Base-by-base conservation (phyloP, 192 early-diverging fungal species). In the Thamnidium elegans region DNA sequence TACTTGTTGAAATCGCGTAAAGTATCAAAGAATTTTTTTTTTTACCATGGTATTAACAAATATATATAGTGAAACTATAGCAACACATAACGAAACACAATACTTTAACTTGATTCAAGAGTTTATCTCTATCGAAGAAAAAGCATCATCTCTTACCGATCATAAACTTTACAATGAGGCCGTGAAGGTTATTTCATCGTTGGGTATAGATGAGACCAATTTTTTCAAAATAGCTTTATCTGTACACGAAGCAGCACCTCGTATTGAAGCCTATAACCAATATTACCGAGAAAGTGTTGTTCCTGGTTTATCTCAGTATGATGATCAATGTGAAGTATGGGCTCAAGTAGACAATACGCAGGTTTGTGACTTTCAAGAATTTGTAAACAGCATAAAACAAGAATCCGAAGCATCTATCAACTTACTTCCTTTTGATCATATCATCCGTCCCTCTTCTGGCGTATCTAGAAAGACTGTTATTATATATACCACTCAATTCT, bases 191-290 rank as follows among this genome's bases (percentile, higher is more conserved):
- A 78, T 89, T n/a, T 21, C 75, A 15, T 65, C 72, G 14, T 58
- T 76, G 9, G 70, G 82, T 9, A 65, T 73, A 1, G 65, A 87
- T 13, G 76, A 81, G 13, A 47, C 81, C 39, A 73, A 90, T 34
- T 75, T 92, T n/a, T 64, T 91, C 9, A 81, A 86, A 59, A 79
- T 91, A 17, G 77, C 87, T 15, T 78, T 97, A 11, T 72, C 93
- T 3, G 67, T 89, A 21, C 90, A 89, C 44, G 75, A 74, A 1
- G 64, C 81, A 26, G 92, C 94, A 14, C 93, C 96, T 0, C 80
- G 79, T n/a, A 85, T 97, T 23, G 81, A 91, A 66, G 85, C 94
- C 0, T 84, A 88, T 61, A 89, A 95, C 72, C 91, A 92, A 53
- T 83, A 86, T 26, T 97, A 96, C 78, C 67, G 79, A n/a, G 62